Conservation (phyloP, 2,329 filamentous ascomycete genomes). For the Trichothecium roseum region DNA sequence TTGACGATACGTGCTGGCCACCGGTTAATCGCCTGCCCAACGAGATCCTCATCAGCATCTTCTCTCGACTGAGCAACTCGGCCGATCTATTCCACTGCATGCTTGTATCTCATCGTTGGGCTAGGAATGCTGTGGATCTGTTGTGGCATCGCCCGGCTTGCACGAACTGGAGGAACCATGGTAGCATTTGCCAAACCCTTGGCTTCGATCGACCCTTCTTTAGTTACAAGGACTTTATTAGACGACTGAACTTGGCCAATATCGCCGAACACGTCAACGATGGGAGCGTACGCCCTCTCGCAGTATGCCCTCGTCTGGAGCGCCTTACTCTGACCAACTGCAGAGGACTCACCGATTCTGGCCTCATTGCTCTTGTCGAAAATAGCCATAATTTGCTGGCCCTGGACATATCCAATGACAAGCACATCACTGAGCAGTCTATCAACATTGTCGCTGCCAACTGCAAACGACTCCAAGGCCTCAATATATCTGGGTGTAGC, state of each 20-base stretch:
- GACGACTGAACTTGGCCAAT: constrained; percentile 79
- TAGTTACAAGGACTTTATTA: constrained; percentile 80
- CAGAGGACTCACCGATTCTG: constrained; percentile 71
- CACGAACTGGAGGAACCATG: constrained; percentile 73
- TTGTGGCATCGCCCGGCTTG: constrained; percentile 93
- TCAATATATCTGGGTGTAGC: constrained; percentile 83
- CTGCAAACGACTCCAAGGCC: constrained; percentile 76
- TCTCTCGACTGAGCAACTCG: constrained; percentile 68
- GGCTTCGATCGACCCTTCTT: constrained; percentile 68
- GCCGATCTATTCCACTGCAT: constrained; percentile 78
- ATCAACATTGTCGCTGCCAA: constrained; percentile 69
- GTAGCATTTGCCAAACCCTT: constrained; percentile 71
- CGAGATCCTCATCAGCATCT: constrained; percentile 89
- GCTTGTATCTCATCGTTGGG: constrained; percentile 91
- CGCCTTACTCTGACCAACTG: constrained; percentile 89
- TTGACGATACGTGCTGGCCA: constrained; percentile 58
- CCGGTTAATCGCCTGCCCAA: constrained; percentile 80
- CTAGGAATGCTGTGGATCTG: constrained; percentile 81
- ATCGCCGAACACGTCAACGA: constrained; percentile 71
- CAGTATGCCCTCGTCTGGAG: constrained; percentile 82
- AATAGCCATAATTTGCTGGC: constrained; percentile 76
- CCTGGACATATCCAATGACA: constrained; percentile 77
- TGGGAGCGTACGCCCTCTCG: constrained; percentile 74
- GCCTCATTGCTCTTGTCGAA: constrained; percentile 67
- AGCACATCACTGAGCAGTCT: constrained; percentile 75